Percentiles rank a stretch among this genome's conserved stretches.
phyloP scores from a whole-genome alignment of 2,329 filamentous ascomycete species.

The Stachybotrys chartarum region DNA sequence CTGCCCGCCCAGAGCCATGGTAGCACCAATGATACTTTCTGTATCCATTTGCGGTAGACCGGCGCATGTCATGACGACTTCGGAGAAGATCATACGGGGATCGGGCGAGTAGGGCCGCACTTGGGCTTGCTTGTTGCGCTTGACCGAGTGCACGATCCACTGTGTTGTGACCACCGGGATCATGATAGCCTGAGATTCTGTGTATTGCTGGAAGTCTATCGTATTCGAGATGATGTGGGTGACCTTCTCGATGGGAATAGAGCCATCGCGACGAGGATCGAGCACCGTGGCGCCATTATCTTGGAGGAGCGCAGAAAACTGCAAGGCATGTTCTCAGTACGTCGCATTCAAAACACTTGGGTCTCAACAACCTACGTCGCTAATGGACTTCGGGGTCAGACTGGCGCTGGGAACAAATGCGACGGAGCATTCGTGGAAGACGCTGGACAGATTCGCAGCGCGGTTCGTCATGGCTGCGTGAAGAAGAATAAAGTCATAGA shows the following conservation, averaged over 20 bases:
- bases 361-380: constrained; percentile 23
- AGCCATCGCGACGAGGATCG: constrained; percentile 39
- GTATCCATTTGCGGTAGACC: constrained; percentile 81
- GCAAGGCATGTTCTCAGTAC: constrained; percentile 3
- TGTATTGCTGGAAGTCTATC: constrained; percentile 87
- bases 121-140: constrained; percentile 63
- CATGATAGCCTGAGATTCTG: constrained; percentile 65
- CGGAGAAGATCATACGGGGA: constrained; percentile 80
- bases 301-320: constrained; percentile 35
- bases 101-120: constrained; percentile 85
- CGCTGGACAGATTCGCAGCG: constrained; percentile 2
- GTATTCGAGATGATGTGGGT: constrained; percentile 61
- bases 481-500: not conserved
- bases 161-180: constrained; percentile 75
- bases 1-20: constrained; percentile 81
- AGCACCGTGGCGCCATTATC: constrained; percentile 45
- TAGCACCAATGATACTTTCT: constrained; percentile 85
- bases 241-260: constrained; percentile 37
- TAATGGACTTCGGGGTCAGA: constrained; percentile 31
- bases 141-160: constrained; percentile 71
- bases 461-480: not conserved
- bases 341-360: too few relatives aligned
- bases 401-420: constrained; percentile 37
- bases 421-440: constrained; percentile 36
- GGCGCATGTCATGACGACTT: constrained; percentile 74